Percentiles rank a stretch among this genome's conserved stretches.
Conservation (phyloP, 352 stramenopile genomes). For the Globisporangium alternatum region DNA sequence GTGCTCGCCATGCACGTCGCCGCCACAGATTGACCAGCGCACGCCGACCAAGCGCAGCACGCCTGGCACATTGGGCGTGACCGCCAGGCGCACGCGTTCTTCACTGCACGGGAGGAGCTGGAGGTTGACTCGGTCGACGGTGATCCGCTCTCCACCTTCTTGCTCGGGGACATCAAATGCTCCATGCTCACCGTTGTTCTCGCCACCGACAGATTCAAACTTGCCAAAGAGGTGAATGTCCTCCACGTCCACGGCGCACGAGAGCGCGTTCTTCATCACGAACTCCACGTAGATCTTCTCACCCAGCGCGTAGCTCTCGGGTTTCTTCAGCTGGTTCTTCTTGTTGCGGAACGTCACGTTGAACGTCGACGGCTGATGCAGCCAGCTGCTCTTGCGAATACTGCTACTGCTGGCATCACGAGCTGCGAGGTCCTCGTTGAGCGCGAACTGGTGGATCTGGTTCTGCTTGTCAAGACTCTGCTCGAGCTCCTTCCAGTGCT, state of each 20-base stretch:
- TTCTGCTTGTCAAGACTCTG: slow-evolving; percentile 61
- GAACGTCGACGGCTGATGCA: slow-evolving; percentile 46
- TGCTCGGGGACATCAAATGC: slow-evolving; percentile 50
- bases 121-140: slow-evolving; percentile 67
- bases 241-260: slow-evolving; percentile 77
- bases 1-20: slow-evolving; percentile 78
- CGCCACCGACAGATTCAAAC: slow-evolving; percentile 36
- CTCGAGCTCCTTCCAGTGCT: slow-evolving; percentile 62
- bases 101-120: slow-evolving; percentile 76
- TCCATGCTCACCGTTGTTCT: slow-evolving; percentile 9
- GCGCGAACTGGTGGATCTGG: slow-evolving; percentile 56
- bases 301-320: slow-evolving; percentile 62
- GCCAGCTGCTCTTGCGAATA: slow-evolving; percentile 32
- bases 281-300: slow-evolving; percentile 87
- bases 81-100: slow-evolving; percentile 62
- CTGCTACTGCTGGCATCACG: not conserved
- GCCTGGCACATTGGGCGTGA: slow-evolving; percentile 57
- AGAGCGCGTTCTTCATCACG: slow-evolving; percentile 85
- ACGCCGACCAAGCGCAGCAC: slow-evolving; percentile 66
- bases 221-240: slow-evolving; percentile 81
- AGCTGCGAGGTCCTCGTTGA: slow-evolving; percentile 5
- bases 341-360: slow-evolving; percentile 57
- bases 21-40: slow-evolving; percentile 81
- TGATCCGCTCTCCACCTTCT: slow-evolving; percentile 31
- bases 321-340: slow-evolving; percentile 32